phyloP scores from a whole-genome alignment of 1,284 basidiomycete species.

The Fistulinella cinereoalba region DNA sequence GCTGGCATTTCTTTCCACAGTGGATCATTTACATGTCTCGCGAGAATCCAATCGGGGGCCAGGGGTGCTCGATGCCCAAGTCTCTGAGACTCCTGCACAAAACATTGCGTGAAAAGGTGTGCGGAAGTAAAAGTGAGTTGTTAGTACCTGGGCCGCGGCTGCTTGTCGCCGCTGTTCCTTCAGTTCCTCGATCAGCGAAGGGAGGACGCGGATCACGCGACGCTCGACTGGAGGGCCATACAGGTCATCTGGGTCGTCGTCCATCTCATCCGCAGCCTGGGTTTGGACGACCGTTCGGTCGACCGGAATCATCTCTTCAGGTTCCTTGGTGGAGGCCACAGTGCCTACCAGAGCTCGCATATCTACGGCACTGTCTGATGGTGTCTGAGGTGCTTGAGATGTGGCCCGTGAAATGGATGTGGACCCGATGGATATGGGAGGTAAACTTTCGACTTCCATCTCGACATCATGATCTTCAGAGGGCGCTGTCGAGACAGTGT shows the following conservation, averaged over 20 bases:
- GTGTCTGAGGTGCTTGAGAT: background rate
- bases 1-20: conserved; percentile 16
- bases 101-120: conserved; percentile 2
- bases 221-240: conserved; percentile 30
- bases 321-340: no score
- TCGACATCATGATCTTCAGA: conserved; percentile 12
- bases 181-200: conserved; percentile 24
- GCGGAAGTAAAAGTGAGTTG: background rate
- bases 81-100: conserved; percentile 14
- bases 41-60: conserved; percentile 27
- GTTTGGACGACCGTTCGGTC: background rate
- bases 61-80: conserved; percentile 11
- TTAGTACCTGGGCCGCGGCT: conserved; percentile 18
- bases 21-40: conserved; percentile 21
- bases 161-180: conserved; percentile 21
- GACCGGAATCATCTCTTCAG: no score
- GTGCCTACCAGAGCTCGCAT: no score
- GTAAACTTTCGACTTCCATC: conserved; percentile 10
- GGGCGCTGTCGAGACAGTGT: background rate
- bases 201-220: conserved; percentile 27
- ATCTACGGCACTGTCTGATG: no score
- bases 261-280: background rate
- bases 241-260: conserved; percentile 27
- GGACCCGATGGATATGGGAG: background rate
- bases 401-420: background rate